Conservation (phyloP, 495 filamentous ascomycete genomes). For the Xylaria intraflava region DNA sequence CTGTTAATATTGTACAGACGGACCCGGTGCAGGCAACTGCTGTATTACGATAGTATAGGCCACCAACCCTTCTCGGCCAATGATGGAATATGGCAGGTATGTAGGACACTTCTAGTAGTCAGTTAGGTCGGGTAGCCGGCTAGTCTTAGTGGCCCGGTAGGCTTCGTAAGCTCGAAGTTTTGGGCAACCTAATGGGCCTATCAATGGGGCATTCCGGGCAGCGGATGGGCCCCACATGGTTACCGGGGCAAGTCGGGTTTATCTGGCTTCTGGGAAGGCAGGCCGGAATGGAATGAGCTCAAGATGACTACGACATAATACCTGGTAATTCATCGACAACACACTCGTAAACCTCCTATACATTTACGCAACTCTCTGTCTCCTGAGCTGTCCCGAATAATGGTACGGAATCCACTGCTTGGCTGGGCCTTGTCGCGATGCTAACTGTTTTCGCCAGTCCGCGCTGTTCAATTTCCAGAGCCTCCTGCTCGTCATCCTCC, state of each 20-base stretch:
- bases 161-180: no score
- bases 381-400: neutral
- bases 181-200: no score
- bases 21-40: no score
- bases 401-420: neutral
- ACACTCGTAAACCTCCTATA: neutral
- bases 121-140: no score
- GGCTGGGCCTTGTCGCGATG: neutral
- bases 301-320: neutral
- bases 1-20: no score
- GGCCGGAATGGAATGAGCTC: neutral
- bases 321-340: neutral
- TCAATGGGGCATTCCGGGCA: no score
- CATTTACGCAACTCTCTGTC: neutral
- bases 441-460: constrained; percentile 51
- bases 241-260: neutral
- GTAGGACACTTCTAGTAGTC: no score
- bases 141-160: no score
- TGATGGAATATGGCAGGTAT: no score
- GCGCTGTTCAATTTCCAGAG: constrained; percentile 98
- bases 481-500: constrained; percentile 83
- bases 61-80: no score
- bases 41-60: no score
- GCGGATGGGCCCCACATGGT: no score
- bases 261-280: constrained; percentile 7